Evolutionary conservation across 1,284 basidiomycete genomes (phyloP).

Genomic region (Fomitopsis palustris): DNA sequence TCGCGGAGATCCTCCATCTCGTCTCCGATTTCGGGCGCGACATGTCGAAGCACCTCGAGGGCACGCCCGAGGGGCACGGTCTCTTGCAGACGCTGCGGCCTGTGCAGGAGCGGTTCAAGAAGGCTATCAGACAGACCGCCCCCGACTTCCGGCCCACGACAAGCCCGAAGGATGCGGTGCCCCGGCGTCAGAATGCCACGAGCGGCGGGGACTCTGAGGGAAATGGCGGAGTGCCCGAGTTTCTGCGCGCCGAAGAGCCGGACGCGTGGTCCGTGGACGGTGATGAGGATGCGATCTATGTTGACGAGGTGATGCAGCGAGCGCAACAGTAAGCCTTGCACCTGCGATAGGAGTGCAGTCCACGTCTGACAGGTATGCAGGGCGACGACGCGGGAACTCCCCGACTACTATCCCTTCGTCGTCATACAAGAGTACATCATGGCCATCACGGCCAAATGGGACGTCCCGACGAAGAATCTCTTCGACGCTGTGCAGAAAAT

Average conservation of each 20-base stretch:
- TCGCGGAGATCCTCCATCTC: constrained; percentile 48
- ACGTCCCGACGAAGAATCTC: constrained; percentile 39
- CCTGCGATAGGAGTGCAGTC: constrained; percentile 12
- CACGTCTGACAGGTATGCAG: constrained; percentile 41
- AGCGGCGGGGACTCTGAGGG: no score
- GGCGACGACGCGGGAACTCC: constrained; percentile 61
- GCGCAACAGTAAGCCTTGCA: constrained; percentile 42
- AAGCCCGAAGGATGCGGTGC: not conserved
- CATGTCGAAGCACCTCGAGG: constrained; percentile 44
- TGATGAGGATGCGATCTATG: constrained; percentile 35
- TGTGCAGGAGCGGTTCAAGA: constrained; percentile 44
- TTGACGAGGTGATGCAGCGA: constrained; percentile 52
- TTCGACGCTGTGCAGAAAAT: constrained; percentile 40
- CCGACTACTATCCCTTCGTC: constrained; percentile 57
- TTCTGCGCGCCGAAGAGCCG: constrained; percentile 39
- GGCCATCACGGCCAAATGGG: constrained; percentile 44
- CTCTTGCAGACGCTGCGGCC: constrained; percentile 53
- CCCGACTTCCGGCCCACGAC: constrained; percentile 43
- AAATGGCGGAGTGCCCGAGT: constrained; percentile 30
- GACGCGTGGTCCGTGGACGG: constrained; percentile 7
- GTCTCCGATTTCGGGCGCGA: constrained; percentile 45
- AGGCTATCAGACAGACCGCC: constrained; percentile 46
- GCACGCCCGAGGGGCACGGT: constrained; percentile 45
- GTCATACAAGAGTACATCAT: constrained; percentile 49
- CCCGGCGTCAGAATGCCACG: no score